Conservation (phyloP, 163 green algal genomes). For the Chlorella variabilis region DNA sequence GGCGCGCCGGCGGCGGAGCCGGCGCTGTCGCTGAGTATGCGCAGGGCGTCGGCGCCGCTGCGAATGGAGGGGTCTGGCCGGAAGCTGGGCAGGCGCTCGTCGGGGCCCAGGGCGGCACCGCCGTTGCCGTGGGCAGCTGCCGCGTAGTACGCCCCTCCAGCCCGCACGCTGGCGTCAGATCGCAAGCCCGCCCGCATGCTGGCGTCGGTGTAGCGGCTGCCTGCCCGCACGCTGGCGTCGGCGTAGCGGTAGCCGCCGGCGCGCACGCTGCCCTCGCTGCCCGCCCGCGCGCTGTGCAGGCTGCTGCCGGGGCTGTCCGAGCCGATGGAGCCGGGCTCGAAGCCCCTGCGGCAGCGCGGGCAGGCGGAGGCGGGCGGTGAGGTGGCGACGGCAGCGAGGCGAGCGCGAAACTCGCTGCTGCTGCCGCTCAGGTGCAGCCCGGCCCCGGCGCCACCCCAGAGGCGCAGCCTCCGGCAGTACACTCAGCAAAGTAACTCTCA, state of each 20-base stretch:
- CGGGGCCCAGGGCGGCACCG: neutral
- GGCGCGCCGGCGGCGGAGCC: neutral
- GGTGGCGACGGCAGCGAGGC: neutral
- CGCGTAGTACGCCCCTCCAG: neutral
- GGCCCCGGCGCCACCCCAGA: too few relatives aligned
- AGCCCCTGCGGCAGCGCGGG: neutral
- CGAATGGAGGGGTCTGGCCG: constrained; percentile 10
- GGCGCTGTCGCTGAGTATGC: neutral
- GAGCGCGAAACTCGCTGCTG: too few relatives aligned
- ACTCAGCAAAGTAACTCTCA: too few relatives aligned
- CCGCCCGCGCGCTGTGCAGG: neutral
- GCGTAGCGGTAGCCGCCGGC: constrained; percentile 17
- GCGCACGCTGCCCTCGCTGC: constrained; percentile 4
- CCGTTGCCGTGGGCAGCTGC: neutral
- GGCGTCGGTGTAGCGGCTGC: neutral
- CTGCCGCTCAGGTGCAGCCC: too few relatives aligned
- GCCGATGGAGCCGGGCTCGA: neutral
- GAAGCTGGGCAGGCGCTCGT: neutral
- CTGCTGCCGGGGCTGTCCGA: constrained; percentile 12
- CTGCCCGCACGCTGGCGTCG: constrained; percentile 7
- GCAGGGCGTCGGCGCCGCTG: neutral
- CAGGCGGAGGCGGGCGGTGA: too few relatives aligned
- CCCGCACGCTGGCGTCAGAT: neutral
- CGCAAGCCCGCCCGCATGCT: neutral
- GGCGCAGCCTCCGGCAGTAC: too few relatives aligned